Base-by-base conservation (phyloP, 1,139 yeast genomes). In the Nadsonia starkeyi-henricii region DNA sequence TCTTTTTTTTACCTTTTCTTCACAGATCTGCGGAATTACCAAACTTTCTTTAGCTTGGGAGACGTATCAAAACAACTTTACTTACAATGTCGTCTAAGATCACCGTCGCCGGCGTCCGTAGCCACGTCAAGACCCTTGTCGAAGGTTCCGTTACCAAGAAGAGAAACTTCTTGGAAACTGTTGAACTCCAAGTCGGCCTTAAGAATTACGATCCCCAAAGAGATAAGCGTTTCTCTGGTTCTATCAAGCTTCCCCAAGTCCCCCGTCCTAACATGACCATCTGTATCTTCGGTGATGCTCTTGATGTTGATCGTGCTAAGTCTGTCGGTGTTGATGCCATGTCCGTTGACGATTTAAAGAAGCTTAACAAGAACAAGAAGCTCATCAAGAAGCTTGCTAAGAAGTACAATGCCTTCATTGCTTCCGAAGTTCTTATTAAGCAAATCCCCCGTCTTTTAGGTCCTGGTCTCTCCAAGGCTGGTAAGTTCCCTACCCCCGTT, bases 231-330 rank as follows among this genome's bases (percentile, higher is more conserved):
- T 93, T 93, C 97, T 89, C 97, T 72, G 99, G 99, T 79, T 71
- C 97, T 70, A 83, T 93, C 78, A 91, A 83, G 79, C 81, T 93
- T 68, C 99, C 99, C 70, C 82, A 82, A 71, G 96, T 94, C 63
- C 98, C 98, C 79, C 93, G 99, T 82, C 99, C 99, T 77, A 91
- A 91, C 96, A 86, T 93, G 97, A 85, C 97, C 76, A 76, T 93
- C 79, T 93, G 98, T 78, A 88, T 93, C 71, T 91, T 93, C 68
- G 99, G 98, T 83, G 98, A 93, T 74, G 98, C 98, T 71, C 91
- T 91, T 70, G 99, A 93, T 75, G 95, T 86, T 65, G 99, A 93
- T 83, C 89, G 99, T 81, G 97, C 99, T 69, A 91, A 93, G 85
- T 89, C 97, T 63, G 79, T 84, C 69, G 98, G 97, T 80, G 85